Base-by-base conservation (phyloP, 306 rosid species). In the Vachellia pachyceras region DNA sequence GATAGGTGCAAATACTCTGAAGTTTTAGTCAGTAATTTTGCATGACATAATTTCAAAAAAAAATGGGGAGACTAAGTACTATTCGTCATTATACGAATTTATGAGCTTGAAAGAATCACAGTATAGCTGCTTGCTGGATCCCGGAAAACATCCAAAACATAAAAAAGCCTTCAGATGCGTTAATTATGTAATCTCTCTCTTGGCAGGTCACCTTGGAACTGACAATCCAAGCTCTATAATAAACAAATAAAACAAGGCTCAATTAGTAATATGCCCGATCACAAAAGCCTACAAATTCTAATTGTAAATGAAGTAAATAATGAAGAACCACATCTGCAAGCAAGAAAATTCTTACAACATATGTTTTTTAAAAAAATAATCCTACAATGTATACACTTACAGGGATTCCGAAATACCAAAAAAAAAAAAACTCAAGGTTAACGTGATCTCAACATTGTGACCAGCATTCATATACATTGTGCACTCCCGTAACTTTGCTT, bases 171-270 rank as follows among this genome's bases (percentile, higher is more conserved):
- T 80, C 49, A 5, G 50, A 75, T 10, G 14, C 9, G 57, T 58
- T 22, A 23, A 75, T 14, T 10, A 41, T 33, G 75, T 20, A 82
- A 73, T 75, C 41, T 72, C 85, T 76, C 47, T 70, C 84, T 78
- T 47, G 36, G 10, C 78, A 22, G 66, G 82, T 88, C 92, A 90
- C 90, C 94, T 90, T 15, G 87, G 89, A 85, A 83, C 92, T 13
- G 94, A 88, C 80, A 80, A 79, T 67, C 90, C 94, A 79, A 88
- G 87, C 92, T 87, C 97, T 90, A 84, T 55, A 77, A 70, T 25
- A 80, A 91, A 81, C 65, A 72, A 72, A 83, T 69, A 60, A 69
- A 77, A 82, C 61, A 78, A 70, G 20, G 22, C 80, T 79, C 64
- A 47, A 86, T 81, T 68, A 64, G 77, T 50, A 65, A 66, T 77